Evolutionary conservation across 352 stramenopile genomes (phyloP).

Genomic region (Synura sp.): DNA sequence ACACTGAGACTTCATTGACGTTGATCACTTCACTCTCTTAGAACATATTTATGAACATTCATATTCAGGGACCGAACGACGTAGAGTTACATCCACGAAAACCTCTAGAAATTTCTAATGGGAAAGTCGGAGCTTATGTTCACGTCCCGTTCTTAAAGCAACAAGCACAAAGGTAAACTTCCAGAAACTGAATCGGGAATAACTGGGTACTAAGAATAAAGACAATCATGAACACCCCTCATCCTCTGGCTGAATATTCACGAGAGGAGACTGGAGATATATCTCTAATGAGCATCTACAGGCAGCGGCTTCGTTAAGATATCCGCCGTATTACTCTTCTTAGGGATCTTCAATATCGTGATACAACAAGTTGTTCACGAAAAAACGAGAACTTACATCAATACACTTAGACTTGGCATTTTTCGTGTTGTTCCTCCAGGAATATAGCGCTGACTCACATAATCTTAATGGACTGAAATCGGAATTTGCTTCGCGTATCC

Average conservation of each 20-base stretch:
- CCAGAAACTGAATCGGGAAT: constrained; percentile 13
- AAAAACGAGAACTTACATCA: too few species aligned
- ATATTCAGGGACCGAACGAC: too few species aligned
- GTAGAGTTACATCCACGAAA: constrained; percentile 40
- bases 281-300: constrained; percentile 24
- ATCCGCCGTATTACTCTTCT: constrained; percentile 26
- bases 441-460: too few species aligned
- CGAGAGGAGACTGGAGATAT: too few species aligned
- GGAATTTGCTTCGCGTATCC: background rate
- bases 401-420: too few species aligned
- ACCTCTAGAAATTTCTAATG: constrained; percentile 39
- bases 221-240: background rate
- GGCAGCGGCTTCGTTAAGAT: too few species aligned
- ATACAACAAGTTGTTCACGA: constrained; percentile 29
- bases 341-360: constrained; percentile 31
- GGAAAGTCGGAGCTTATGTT: constrained; percentile 28
- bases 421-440: too few species aligned
- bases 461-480: constrained; percentile 5
- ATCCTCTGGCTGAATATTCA: too few species aligned
- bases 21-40: too few species aligned
- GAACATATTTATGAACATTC: too few species aligned
- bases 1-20: constrained; percentile 10
- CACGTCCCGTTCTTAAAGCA: constrained; percentile 18
- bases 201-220: constrained; percentile 26
- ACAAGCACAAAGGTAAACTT: constrained; percentile 5